These are phyloP conservation scores for Dactylellina cionopaga DNA, from an alignment of 2,329 filamentous ascomycete genomes.

Conservation along the genomic window DNA sequence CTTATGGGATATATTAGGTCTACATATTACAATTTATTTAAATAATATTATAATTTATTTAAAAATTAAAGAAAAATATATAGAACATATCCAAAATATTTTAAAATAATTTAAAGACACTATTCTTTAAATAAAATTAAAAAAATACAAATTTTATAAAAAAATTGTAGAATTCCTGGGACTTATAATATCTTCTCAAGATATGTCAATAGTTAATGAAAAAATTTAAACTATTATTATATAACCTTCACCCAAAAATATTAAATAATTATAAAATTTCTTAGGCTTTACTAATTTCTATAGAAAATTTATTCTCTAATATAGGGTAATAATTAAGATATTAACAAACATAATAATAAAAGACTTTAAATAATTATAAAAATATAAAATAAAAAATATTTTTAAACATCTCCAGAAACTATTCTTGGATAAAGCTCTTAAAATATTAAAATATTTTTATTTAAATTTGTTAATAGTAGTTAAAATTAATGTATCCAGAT, in stretches of 20 bases:
- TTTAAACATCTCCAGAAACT: not conserved
- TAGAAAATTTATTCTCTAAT: not conserved
- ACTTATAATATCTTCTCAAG: too few species aligned
- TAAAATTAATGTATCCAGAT: not conserved
- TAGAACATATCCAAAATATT: too few species aligned
- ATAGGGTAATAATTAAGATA: not conserved
- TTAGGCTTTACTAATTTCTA: not conserved
- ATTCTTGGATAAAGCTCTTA: not conserved
- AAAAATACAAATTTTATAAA: too few species aligned
- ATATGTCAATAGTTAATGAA: too few species aligned
- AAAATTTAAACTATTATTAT: too few species aligned
- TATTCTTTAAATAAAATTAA: too few species aligned
- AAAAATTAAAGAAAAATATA: too few species aligned
- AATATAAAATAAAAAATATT: not conserved
- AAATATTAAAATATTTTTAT: not conserved
- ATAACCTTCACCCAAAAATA: too few species aligned
- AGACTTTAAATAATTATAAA: not conserved
- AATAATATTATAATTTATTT: too few species aligned
- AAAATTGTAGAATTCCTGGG: too few species aligned
- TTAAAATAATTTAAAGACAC: too few species aligned
- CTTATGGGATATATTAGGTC: not conserved
- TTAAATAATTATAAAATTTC: not conserved
- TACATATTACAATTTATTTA: too few species aligned
- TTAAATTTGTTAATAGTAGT: constrained; percentile 1
- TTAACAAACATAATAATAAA: not conserved